Base-by-base conservation (phyloP, 106 monocot species). In the Dendrobium huoshanense region DNA sequence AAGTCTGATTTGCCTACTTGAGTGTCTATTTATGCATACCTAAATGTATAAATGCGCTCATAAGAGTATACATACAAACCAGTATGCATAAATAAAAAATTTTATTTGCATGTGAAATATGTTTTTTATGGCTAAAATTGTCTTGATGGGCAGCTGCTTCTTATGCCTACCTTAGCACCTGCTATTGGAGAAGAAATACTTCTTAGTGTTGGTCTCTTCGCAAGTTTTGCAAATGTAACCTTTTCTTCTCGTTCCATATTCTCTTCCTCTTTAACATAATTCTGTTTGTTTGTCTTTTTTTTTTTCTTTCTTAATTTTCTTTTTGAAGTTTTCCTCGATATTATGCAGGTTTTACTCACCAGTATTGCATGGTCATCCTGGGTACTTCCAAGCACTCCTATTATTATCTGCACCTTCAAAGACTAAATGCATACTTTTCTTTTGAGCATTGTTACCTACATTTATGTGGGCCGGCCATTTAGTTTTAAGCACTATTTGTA, bases 301-400 rank as follows among this genome's bases (percentile, higher is more conserved):
- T 13, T 70, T 31, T 13, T 31, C 13, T 70, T 13, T 70, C 13
- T 13, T 64, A 37, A 37, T 13, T 64, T 33, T 77, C 5, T 65
- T 48, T 18, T 61, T 80, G 43, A 78, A 55, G 19, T 78, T 40
- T 51, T 82, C 76, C 55, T 80, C 44, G 54, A 29, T 77, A 70
- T 82, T 20, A 67, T 88, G 77, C 90, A 96, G 96, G 73, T 96
- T 73, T 92, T 96, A 81, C 79, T 92, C 37, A 90, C 89, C 56
- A 92, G 96, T 81, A 82, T 96, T 48, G 82, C 96, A 33, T 96
- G 96, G 96, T 83, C 93, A 25, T 88, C 86, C 37, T 96, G 96
- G 96, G 96, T 96, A 93, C 19, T 80, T 75, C 55, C 75, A 82
- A 45, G 4, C 54, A 70, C 31, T 70, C 37, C 33, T 70, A 37